Percentiles rank a stretch among this genome's conserved stretches.
phyloP scores from a whole-genome alignment of 2,329 filamentous ascomycete species.

The Cercospora berteroae region DNA sequence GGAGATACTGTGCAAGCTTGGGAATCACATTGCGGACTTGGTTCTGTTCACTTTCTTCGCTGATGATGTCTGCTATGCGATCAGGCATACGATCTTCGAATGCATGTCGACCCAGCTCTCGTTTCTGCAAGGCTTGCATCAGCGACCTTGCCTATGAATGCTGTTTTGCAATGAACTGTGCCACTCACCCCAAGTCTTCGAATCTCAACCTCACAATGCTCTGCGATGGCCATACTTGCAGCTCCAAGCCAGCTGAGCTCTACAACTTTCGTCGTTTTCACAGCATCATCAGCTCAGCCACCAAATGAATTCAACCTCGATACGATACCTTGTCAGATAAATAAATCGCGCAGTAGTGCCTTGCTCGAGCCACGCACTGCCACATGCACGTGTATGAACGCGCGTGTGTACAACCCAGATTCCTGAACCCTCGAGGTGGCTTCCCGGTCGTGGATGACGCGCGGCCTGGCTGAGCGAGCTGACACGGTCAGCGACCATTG shows the following conservation, averaged over 20 bases:
- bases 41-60: conserved; percentile 25
- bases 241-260: not conserved
- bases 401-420: not conserved
- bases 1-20: conserved; percentile 45
- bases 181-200: conserved; percentile 2
- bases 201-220: not conserved
- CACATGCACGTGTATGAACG: not conserved
- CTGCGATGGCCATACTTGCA: not conserved
- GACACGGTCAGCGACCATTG: not conserved
- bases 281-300: not conserved
- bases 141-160: not conserved
- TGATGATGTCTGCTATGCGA: conserved; percentile 34
- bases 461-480: not conserved
- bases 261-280: not conserved
- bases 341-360: not conserved
- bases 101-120: conserved; percentile 46
- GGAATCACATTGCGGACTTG: conserved; percentile 44
- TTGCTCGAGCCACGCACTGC: conserved; percentile 6
- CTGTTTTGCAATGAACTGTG: not conserved
- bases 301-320: not conserved
- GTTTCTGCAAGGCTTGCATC: conserved; percentile 34
- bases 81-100: conserved; percentile 47
- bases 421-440: not conserved
- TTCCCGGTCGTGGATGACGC: not conserved
- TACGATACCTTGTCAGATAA: not conserved